Base-by-base conservation (phyloP, 495 filamentous ascomycete genomes). In the Friedmanniomyces simplex region DNA sequence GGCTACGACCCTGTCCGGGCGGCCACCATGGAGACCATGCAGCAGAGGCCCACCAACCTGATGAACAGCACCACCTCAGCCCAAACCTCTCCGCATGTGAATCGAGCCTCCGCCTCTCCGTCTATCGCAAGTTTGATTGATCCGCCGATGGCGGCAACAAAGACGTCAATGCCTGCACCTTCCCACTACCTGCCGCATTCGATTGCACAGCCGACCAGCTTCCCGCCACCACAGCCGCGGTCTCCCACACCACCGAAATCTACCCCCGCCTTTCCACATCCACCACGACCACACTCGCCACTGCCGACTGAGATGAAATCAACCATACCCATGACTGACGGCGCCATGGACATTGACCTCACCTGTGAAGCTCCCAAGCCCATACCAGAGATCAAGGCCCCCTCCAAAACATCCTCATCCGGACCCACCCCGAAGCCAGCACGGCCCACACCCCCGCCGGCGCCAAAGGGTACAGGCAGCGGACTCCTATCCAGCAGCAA, bases 51-150 rank as follows among this genome's bases (percentile, higher is more conserved):
- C 57, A 71, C 63, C 52, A 72, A 71, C 63, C 71, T 73, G 26
- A 81, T 81, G 34, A 81, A 76, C 39, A 73, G 79, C 3, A 75
- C 78, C 52, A 76, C 74, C 21, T 78, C 81, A n/a, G 76, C 79
- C 18, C 75, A 79, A 14, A 74, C 78, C 0, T 74, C 75, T 55
- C 68, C 56, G 16, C 54, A 49, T 25, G 50, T 68, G 60, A 75
- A 72, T 52, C 81, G 86, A 50, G 87, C 89, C 18, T 93, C 87
- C 67, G 86, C 87, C 20, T 95, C 90, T 24, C 89, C 90, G 8
- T 88, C 90, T 0, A 95, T 96, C 59, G 83, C 88, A 20, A 93
- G 88, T 68, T 77, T 95, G 36, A 89, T 95, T 41, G 89, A 96
- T 59, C 88, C 87, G 8, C 82, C 86, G 12, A 69, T 67, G 18